Conservation (phyloP, 805 yeast genomes). For the Suhomyces canberraensis region DNA sequence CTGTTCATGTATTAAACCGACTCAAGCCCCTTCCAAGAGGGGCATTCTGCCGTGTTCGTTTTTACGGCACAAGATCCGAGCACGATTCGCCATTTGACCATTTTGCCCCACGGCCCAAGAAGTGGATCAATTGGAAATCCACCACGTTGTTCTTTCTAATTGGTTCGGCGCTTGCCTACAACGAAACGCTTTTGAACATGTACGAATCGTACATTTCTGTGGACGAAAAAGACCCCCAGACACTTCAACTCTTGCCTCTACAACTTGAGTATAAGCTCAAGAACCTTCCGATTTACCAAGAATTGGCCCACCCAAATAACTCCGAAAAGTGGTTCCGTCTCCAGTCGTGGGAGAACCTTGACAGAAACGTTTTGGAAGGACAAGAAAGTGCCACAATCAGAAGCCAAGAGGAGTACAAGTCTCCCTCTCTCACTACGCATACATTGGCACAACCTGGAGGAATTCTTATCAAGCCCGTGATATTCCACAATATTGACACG, state of each 20-base stretch:
- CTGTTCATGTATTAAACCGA: too few relatives aligned
- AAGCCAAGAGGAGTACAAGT: slow-evolving; percentile 14
- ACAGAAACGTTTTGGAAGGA: slow-evolving; percentile 32
- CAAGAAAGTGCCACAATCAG: slow-evolving; percentile 8
- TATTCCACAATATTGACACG: slow-evolving; percentile 55
- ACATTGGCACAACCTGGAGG: slow-evolving; percentile 75
- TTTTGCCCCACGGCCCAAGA: slow-evolving; percentile 19
- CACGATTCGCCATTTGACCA: slow-evolving; percentile 33
- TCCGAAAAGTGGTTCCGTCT: slow-evolving; percentile 46
- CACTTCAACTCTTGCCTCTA: slow-evolving; percentile 25
- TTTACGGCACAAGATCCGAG: slow-evolving; percentile 27
- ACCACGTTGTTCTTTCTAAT: slow-evolving; percentile 25
- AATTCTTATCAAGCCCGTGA: slow-evolving; percentile 66
- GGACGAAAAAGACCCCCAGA: slow-evolving; percentile 17
- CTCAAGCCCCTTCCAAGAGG: too few relatives aligned
- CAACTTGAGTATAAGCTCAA: slow-evolving; percentile 48
- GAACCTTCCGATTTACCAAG: slow-evolving; percentile 48
- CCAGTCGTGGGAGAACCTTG: slow-evolving; percentile 44
- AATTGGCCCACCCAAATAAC: slow-evolving; percentile 42
- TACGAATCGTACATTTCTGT: slow-evolving; percentile 24
- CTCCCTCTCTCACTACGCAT: slow-evolving; percentile 28
- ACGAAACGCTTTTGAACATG: slow-evolving; percentile 29
- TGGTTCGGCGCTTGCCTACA: slow-evolving; percentile 33
- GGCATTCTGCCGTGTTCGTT: too few relatives aligned
- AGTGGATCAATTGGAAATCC: slow-evolving; percentile 31